Evolutionary conservation across 2,329 filamentous ascomycete genomes (phyloP), one percentile per base, ranked within the genome.

Genomic region (Xylariomycetidae sp.): DNA sequence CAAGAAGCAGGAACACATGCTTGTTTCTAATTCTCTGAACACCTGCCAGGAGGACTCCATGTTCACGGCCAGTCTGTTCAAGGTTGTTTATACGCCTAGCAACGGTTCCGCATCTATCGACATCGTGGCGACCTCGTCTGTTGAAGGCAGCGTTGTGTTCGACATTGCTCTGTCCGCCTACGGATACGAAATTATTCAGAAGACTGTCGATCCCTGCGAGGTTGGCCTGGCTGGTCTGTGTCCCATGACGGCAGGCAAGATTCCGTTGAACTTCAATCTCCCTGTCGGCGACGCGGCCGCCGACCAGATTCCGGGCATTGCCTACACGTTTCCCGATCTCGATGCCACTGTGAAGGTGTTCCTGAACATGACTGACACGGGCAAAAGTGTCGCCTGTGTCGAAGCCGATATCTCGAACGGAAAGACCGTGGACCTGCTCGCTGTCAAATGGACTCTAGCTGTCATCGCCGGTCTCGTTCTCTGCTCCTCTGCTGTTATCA

Each of bases 21-120:
- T 96, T 52, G 70, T 80, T 50, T 92, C 89, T 35, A 85, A 75
- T 55, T 93, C 89, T 17, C 74, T 95, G 48, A 88, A 85, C 60
- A 74, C 83, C 29, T 95, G 89, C 63, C 84, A 89, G 70, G 68
- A 78, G 38, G 82, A 90, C 61, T 90, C 85, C 18, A 81, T 79
- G 53, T 93, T 95, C 61, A 84, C 85, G 4, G 88, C 89, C 49
- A 88, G 82, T 49, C 72, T 92, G 38, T 95, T 95, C 75, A 82
- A 93, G 49, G 83, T 95, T 58, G 66, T 77, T 44, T 86, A 85
- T 61, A 86, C 81, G 2, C 83, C 85, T 19, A 67, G 72, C 56
- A 93, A 94, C 63, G 72, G 72, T 48, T 80, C 79, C 19, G 70
- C 90, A 33, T 67, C 70, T 34, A 76, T 93, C 59, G 74, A 87